Evolutionary conservation across 164 flowering plant species (phyloP).

Genomic region (Stephania japonica): DNA sequence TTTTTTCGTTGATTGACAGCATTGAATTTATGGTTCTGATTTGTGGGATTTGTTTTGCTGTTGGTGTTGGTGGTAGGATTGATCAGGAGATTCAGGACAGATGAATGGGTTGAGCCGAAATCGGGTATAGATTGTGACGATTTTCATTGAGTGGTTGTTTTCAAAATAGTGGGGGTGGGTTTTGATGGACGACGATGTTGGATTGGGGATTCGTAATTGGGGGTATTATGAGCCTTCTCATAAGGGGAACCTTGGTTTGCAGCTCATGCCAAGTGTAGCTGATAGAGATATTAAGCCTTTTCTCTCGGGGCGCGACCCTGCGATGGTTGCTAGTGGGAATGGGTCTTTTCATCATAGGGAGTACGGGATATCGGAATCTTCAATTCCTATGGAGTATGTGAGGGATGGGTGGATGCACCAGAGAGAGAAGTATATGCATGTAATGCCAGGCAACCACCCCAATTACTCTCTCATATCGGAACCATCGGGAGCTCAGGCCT

Average conservation of each 20-base stretch:
- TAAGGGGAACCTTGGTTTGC: slow-evolving; percentile 58
- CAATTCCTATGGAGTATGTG: slow-evolving; percentile 42
- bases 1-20: background rate
- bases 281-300: slow-evolving; percentile 55
- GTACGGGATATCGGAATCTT: slow-evolving; percentile 36
- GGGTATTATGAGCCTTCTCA: slow-evolving; percentile 61
- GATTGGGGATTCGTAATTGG: slow-evolving; percentile 69
- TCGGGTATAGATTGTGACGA: background rate
- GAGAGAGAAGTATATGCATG: slow-evolving; percentile 44
- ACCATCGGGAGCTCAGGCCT: slow-evolving; percentile 33
- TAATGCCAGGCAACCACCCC: slow-evolving; percentile 37
- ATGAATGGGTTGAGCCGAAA: slow-evolving; percentile 16
- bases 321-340: slow-evolving; percentile 34
- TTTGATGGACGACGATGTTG: slow-evolving; percentile 62
- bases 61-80: background rate
- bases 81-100: slow-evolving; percentile 2
- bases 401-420: slow-evolving; percentile 56
- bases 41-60: slow-evolving; percentile 1
- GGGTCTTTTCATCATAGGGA: slow-evolving; percentile 44
- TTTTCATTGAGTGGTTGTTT: background rate
- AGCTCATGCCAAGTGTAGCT: slow-evolving; percentile 51
- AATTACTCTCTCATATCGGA: slow-evolving; percentile 38
- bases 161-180: background rate
- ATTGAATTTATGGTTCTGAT: background rate
- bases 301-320: slow-evolving; percentile 46